These are phyloP conservation scores for Crepidotus variabilis DNA, from an alignment of 768 basidiomycete genomes.

Conservation along the genomic window DNA sequence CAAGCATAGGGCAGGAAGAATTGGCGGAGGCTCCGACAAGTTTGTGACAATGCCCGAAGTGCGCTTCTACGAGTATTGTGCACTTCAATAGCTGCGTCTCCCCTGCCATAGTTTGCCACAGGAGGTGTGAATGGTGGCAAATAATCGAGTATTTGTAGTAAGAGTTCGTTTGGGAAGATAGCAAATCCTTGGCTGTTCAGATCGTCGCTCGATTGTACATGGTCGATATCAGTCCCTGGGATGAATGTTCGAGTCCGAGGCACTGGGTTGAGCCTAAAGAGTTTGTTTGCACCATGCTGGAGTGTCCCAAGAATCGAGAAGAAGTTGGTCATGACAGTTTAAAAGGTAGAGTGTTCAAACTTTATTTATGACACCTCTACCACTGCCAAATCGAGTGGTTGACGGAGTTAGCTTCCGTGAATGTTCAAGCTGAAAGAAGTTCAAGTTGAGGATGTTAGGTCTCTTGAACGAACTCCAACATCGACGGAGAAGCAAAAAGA, in stretches of 20 bases:
- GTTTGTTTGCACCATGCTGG: no score
- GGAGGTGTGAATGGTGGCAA: neutral
- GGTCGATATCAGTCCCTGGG: neutral
- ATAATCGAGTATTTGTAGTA: neutral
- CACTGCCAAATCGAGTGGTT: no score
- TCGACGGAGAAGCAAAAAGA: no score
- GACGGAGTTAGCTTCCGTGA: no score
- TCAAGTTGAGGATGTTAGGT: no score
- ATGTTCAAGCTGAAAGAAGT: no score
- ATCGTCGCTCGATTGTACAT: neutral
- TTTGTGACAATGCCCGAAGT: constrained; percentile 5
- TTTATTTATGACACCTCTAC: no score
- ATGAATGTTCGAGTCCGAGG: neutral
- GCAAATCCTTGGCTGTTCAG: neutral
- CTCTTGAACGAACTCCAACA: no score
- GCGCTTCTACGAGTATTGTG: neutral
- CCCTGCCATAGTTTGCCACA: neutral
- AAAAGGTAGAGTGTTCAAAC: no score
- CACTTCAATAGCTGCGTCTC: neutral
- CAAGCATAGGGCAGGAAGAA: constrained; percentile 9
- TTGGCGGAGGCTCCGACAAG: constrained; percentile 11
- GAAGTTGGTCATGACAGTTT: no score
- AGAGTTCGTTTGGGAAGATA: neutral
- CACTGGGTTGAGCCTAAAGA: no score
- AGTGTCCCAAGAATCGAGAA: no score